These are phyloP conservation scores for Colletotrichum tabaci DNA, from an alignment of 2,329 filamentous ascomycete genomes.

Conservation along the genomic window DNA sequence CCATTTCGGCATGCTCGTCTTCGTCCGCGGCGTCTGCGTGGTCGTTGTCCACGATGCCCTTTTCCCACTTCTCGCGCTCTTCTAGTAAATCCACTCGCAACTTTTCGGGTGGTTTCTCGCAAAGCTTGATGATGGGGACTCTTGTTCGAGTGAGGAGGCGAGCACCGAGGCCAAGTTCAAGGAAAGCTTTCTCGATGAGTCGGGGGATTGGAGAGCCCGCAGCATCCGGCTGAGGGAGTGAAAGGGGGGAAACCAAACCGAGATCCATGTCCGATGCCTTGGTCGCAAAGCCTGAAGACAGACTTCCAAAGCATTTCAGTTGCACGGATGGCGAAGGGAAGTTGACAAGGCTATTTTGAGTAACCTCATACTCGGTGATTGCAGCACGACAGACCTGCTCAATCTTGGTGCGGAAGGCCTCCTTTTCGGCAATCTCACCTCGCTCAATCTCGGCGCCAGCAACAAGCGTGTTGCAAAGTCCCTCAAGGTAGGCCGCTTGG, in stretches of 20 bases:
- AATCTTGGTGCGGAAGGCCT: constrained; percentile 76
- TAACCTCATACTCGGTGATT: constrained; percentile 67
- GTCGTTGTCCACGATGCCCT: constrained; percentile 59
- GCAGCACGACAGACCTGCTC: constrained; percentile 75
- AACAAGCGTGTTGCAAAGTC: constrained; percentile 64
- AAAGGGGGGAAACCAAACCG: constrained; percentile 78
- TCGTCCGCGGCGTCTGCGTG: constrained; percentile 54
- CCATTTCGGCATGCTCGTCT: constrained; percentile 32
- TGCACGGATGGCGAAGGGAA: constrained; percentile 73
- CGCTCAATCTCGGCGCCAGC: constrained; percentile 73
- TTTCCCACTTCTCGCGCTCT: constrained; percentile 81
- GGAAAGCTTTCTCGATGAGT: constrained; percentile 80
- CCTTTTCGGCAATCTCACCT: constrained; percentile 78
- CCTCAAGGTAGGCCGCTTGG: constrained; percentile 66
- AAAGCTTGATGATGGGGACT: constrained; percentile 91
- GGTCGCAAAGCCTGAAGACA: constrained; percentile 88
- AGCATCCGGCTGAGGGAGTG: constrained; percentile 66
- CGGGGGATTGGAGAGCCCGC: constrained; percentile 77
- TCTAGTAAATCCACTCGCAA: constrained; percentile 74
- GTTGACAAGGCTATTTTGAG: constrained; percentile 54
- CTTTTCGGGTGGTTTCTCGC: constrained; percentile 75
- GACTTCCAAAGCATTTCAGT: constrained; percentile 85
- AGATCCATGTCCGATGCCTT: constrained; percentile 94
- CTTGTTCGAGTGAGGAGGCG: constrained; percentile 83
- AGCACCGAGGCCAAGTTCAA: constrained; percentile 81